These are phyloP conservation scores for Cordyceps pruinosa DNA, from an alignment of 2,329 filamentous ascomycete species.

Conservation along the genomic window DNA sequence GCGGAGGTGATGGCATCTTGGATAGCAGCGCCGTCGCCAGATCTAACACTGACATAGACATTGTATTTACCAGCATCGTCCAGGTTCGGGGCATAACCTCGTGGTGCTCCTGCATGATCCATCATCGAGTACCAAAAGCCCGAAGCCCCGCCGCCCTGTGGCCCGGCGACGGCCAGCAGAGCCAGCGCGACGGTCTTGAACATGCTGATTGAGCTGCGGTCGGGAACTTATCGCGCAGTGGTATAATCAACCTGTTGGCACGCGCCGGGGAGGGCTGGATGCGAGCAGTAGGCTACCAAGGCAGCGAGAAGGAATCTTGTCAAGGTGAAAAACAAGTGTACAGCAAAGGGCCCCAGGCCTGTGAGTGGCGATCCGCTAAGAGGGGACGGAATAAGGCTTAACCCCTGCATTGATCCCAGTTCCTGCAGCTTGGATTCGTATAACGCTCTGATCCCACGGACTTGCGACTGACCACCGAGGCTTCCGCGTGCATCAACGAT, in stretches of 20 bases:
- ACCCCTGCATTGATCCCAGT: neutral
- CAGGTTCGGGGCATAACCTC: conserved; percentile 6
- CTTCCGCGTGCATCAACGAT: neutral
- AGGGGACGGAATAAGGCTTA: neutral
- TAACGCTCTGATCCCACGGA: neutral
- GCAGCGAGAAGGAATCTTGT: neutral
- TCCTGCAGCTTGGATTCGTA: neutral
- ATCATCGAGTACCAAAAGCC: conserved; percentile 39
- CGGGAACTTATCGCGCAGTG: neutral
- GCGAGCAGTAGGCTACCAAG: neutral
- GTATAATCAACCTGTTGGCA: neutral
- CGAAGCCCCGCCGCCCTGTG: neutral
- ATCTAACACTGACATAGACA: neutral
- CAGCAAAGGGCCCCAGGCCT: neutral
- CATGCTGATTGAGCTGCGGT: neutral
- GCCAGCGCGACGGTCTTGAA: conserved; percentile 3
- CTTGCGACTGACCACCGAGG: neutral
- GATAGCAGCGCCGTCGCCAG: conserved; percentile 1
- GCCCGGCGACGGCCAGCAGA: neutral
- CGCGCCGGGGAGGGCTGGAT: neutral
- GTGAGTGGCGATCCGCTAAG: neutral
- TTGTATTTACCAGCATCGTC: conserved; percentile 2
- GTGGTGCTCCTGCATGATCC: conserved; percentile 29
- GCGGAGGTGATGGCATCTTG: conserved; percentile 4
- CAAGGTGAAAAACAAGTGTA: neutral